Conservation (phyloP, 2,329 filamentous ascomycete genomes). For the Sporothrix pseudoabietina region DNA sequence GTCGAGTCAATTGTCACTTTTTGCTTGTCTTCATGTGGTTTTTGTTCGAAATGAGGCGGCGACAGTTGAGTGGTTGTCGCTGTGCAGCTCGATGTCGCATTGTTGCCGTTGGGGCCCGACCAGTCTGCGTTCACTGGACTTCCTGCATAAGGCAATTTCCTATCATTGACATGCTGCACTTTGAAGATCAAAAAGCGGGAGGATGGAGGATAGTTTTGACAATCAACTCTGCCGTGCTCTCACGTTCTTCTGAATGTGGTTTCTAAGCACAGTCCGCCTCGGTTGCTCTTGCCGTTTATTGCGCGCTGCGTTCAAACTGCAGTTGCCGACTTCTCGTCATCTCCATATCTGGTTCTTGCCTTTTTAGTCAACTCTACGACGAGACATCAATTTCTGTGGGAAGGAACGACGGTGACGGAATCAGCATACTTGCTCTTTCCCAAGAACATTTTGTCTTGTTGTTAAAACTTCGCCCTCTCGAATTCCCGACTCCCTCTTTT, state of each 20-base stretch:
- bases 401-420: too few species aligned
- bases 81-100: background rate
- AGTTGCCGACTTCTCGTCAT: background rate
- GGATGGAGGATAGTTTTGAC: too few species aligned
- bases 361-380: background rate
- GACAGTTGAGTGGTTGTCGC: constrained; percentile 11
- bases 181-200: background rate
- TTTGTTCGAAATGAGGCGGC: background rate
- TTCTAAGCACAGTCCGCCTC: background rate
- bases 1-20: background rate
- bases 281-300: background rate
- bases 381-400: background rate
- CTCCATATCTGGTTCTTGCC: background rate
- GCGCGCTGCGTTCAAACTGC: background rate
- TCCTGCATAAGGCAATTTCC: background rate
- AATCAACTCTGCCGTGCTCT: too few species aligned
- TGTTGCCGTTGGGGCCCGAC: background rate
- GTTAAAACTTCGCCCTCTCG: too few species aligned
- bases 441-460: too few species aligned
- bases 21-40: background rate
- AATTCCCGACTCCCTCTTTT: background rate
- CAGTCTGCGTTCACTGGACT: background rate
- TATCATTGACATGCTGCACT: background rate
- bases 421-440: background rate
- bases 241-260: background rate